A percentile compares a stretch with the other conserved stretches of the same genome.
Conservation (phyloP, 345 rosid genomes). For the Anastatica hierochuntica region DNA sequence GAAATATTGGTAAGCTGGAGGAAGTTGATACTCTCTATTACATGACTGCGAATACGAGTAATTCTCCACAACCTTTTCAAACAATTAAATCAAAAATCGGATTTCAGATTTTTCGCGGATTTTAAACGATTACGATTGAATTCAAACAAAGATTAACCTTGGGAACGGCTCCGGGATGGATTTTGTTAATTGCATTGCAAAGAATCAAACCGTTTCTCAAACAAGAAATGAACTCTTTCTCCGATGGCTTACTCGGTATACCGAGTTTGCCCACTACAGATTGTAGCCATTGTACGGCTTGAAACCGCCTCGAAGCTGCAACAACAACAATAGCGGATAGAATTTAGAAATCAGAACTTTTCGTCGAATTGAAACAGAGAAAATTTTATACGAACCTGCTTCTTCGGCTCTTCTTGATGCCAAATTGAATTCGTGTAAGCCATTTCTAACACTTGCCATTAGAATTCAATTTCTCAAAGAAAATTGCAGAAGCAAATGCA, state of each 20-base stretch:
- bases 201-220: constrained; percentile 78
- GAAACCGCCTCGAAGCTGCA: constrained; percentile 65
- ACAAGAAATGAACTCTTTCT: constrained; percentile 78
- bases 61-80: constrained; percentile 28
- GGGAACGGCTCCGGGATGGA: constrained; percentile 72
- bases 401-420: constrained; percentile 95
- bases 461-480: too few species aligned
- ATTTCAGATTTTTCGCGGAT: too few species aligned
- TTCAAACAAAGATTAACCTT: too few species aligned
- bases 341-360: too few species aligned
- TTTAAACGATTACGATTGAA: too few species aligned
- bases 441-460: constrained; percentile 50
- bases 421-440: constrained; percentile 45
- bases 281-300: constrained; percentile 71
- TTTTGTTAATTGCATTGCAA: constrained; percentile 75
- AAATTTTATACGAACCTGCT: constrained; percentile 39
- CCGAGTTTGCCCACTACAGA: constrained; percentile 58
- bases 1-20: background rate
- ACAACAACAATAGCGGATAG: background rate
- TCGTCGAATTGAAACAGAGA: background rate
- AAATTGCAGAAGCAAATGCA: too few species aligned
- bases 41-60: background rate
- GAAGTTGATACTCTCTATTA: background rate
- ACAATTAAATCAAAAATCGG: background rate
- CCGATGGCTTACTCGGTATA: constrained; percentile 52